Conservation (phyloP, 352 stramenopile genomes). For the Pythium dissimile region DNA sequence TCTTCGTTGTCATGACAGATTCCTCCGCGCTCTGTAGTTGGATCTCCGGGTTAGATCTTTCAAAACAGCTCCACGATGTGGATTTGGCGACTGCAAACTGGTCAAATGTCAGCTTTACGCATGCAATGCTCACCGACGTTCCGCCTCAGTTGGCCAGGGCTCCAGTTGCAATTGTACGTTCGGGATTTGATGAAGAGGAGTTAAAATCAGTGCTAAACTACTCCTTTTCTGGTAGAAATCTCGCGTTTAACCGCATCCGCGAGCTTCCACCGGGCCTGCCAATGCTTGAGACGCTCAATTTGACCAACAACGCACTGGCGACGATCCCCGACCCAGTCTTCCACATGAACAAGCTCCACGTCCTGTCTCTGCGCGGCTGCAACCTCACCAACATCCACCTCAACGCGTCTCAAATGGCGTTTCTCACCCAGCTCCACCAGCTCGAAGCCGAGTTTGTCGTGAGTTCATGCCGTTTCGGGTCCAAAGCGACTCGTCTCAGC, state of each 20-base stretch:
- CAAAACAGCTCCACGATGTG: too few species aligned
- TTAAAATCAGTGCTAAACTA: not conserved
- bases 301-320: slow-evolving; percentile 42
- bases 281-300: slow-evolving; percentile 25
- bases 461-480: slow-evolving; percentile 24
- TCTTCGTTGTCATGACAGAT: too few species aligned
- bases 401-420: slow-evolving; percentile 27
- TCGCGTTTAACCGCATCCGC: not conserved
- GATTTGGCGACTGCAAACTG: too few species aligned
- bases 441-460: slow-evolving; percentile 48
- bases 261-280: not conserved
- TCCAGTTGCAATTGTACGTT: too few species aligned
- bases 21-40: too few species aligned
- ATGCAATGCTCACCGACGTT: too few species aligned
- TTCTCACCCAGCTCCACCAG: slow-evolving; percentile 36
- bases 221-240: not conserved
- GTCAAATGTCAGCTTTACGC: too few species aligned
- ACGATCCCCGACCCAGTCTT: slow-evolving; percentile 46
- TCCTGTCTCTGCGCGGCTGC: slow-evolving; percentile 40
- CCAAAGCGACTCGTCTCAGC: not conserved
- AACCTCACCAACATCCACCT: slow-evolving; percentile 62
- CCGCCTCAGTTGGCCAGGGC: too few species aligned
- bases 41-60: too few species aligned
- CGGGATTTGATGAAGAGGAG: too few species aligned
- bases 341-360: slow-evolving; percentile 38